Base-by-base conservation (phyloP, 768 basidiomycete species). In the Panus rudis region DNA sequence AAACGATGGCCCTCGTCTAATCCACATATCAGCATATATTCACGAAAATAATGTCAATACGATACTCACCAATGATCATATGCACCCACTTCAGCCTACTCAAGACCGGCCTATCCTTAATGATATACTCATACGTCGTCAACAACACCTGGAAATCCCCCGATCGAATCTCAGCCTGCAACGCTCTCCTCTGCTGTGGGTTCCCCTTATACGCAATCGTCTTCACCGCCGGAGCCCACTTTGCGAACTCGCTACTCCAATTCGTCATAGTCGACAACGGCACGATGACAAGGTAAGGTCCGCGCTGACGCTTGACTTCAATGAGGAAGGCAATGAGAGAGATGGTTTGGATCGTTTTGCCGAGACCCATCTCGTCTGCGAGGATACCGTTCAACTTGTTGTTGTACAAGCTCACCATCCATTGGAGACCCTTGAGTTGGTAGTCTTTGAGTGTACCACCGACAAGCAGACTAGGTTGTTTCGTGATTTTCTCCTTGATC, bases 391-490 rank as follows among this genome's bases (percentile, higher is more conserved):
- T 93, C 47, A 96, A 73, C 57, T 83, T 80, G 71, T 96, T 97
- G 63, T 97, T 96, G 63, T 92, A 96, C 66, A 96, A 71, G 63
- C 86, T 90, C 55, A 97, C 92, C 92, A 96, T 94, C 92, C 92
- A 97, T 64, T 94, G 92, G 55, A 97, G 63, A 45, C 92, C 92
- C 68, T 93, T 92, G 54, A 96, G 46, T 63, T 96, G 92, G 59
- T 96, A 94, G 37, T 93, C 92, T 63, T 96, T 97, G 55, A 97
- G 71, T 1, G 82, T 90, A 35, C 92, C 92, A 47, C 92, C 92
- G 24, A 86, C 60, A 14, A 96, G 76, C 21, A 96, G 70, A 28
- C 53, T 52, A 2, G 89, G 89, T 57, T 92, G 89, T 50, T 61
- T 71, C 20, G 76, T 65, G 48, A 98, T 65, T 63, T 73, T 92